A percentile compares a stretch with the other conserved stretches of the same genome.
Conservation (phyloP, 768 basidiomycete species). For the Infundibulicybe gibba region DNA sequence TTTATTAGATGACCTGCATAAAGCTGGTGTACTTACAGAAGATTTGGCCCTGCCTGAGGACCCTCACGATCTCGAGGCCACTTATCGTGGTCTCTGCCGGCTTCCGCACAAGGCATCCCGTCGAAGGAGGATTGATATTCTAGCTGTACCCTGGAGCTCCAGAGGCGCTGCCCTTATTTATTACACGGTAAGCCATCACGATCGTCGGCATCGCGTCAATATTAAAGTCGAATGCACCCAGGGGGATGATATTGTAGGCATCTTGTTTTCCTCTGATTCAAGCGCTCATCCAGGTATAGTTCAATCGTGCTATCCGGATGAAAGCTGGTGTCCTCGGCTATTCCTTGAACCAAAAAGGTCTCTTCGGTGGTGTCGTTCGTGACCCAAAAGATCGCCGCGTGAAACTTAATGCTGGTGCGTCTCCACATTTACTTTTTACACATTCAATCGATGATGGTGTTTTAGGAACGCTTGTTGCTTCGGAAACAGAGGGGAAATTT, state of each 20-base stretch:
- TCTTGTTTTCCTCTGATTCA: constrained; percentile 4
- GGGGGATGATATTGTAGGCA: constrained; percentile 87
- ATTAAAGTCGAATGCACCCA: constrained; percentile 17
- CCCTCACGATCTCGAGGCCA: constrained; percentile 62
- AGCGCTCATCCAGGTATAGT: constrained; percentile 38
- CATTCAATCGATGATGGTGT: not conserved
- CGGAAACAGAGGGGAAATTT: constrained; percentile 86
- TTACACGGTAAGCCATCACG: constrained; percentile 64
- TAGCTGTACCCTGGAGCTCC: constrained; percentile 74
- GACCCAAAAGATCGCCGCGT: constrained; percentile 60
- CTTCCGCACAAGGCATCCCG: constrained; percentile 39
- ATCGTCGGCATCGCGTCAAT: not conserved
- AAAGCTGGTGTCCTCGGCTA: constrained; percentile 82
- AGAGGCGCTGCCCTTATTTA: constrained; percentile 89
- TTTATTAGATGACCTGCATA: constrained; percentile 56
- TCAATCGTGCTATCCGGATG: constrained; percentile 84
- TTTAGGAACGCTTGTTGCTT: constrained; percentile 67
- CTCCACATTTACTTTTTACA: not conserved
- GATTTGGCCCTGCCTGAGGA: constrained; percentile 74
- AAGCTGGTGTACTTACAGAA: constrained; percentile 67
- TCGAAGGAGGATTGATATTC: constrained; percentile 80
- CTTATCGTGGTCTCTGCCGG: constrained; percentile 80
- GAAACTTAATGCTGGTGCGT: constrained; percentile 57
- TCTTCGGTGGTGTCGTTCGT: constrained; percentile 70
- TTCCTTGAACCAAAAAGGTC: constrained; percentile 84